Base-by-base conservation (phyloP, 1,284 basidiomycete genomes). In the Xanthoconium separans region DNA sequence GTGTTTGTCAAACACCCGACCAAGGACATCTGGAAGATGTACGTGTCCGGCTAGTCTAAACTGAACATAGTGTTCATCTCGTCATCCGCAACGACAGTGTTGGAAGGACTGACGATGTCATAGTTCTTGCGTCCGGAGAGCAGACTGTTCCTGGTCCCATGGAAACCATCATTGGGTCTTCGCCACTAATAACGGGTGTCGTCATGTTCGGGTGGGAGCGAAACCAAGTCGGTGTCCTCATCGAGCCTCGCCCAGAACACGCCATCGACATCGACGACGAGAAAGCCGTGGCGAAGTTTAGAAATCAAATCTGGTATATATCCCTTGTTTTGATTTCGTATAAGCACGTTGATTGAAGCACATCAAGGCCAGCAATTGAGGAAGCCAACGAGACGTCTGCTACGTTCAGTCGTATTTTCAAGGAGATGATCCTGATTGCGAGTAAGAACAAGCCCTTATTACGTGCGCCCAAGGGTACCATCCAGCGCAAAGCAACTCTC, bases 191-290 rank as follows among this genome's bases (percentile, higher is more conserved):
- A 6, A 52, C 63, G 8, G 71, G 64, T 0, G 65, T 65, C 6
- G 50, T 76, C 31, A 27, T 27, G 27, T 27, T 27, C 27, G 65
- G 79, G n/a, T 59, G 70, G 1, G 71, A 64, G 10, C 70, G 66
- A 11, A 65, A 69, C 22, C 71, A 75, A 53, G 63, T 71, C 8
- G 77, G 78, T 2, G 57, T 77, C 24, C 63, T 79, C 40, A 58
- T 80, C 44, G 75, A 79, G 47, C 72, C 70, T 1, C 55, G 52
- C 1, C 40, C 53, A 0, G 64, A 42, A 12, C 24, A 64, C 13
- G 46, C 47, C 0, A 57, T 77, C 37, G 65, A 77, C 41, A 51
- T 69, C 20, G 33, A 55, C 0, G 61, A 74, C 31, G 55, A 58
- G 15, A 53, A 53, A 11, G 63, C 68, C 3, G 53, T 77, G 0